Base-by-base conservation (phyloP, 495 filamentous ascomycete genomes). In the Aspergillus ellipticus region DNA sequence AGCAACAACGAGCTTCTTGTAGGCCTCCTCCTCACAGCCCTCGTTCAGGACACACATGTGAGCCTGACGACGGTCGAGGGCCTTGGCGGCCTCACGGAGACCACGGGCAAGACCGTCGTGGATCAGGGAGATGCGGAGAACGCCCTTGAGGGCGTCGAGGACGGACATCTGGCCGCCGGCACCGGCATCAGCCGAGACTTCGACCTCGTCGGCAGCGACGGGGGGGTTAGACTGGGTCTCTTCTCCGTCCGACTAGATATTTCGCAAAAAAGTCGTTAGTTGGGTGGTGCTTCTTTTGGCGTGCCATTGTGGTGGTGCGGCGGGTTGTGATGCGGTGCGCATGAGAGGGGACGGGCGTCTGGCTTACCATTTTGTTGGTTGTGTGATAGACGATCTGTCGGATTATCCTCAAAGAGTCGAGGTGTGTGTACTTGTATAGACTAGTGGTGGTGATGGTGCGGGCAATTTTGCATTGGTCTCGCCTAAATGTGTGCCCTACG, bases 41-140 rank as follows among this genome's bases (percentile, higher is more conserved):
- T 98, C 94, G 82, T 97, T 97, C 55, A 98, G 85, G 65, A 98
- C 94, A 78, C 95, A 97, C 90, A 98, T 96, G 78, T 98, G 95
- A 24, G 94, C 94, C 83, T 98, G 90, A 62, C 95, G 89, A 65
- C 94, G 84, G 78, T 97, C 95, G 57, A 98, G 88, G 50, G 94
- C 91, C 85, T 98, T 98, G 79, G 84, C 87, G 51, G 95, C 95
- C 79, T 98, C 94, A 62, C 95, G 91, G 56, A 98, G 89, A 75
- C 94, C 94, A 71, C 94, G 94, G 59, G 94, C 95, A 58, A 98
- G 92, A 73, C 94, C 94, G 74, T 98, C 95, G 86, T 98, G 92
- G 87, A 97, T 97, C 64, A 98, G 90, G 28, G 94, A 90, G 72
- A 97, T 86, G 82, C 96, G 96, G 60, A 98, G 85, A 60, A 96